Conservation (phyloP, 345 rosid species). For the Anastatica hierochuntica region DNA sequence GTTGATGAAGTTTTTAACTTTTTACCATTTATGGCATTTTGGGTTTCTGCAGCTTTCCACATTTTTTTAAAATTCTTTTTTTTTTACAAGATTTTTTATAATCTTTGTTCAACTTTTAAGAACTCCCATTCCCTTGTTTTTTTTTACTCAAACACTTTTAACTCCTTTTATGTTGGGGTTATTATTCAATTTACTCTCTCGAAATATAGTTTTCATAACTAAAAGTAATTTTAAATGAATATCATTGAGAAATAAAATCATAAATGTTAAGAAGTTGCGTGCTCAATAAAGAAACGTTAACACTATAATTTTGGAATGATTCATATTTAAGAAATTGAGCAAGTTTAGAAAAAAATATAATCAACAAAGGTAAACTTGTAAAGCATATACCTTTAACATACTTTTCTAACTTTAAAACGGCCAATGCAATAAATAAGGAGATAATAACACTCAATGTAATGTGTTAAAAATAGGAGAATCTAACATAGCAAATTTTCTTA, state of each 20-base stretch:
- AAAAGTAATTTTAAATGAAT: not conserved
- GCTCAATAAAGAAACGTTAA: not conserved
- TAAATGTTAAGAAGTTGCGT: not conserved
- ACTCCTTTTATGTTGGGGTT: too few species aligned
- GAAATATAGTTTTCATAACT: too few species aligned
- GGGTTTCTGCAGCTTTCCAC: not conserved
- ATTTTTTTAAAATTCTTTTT: too few species aligned
- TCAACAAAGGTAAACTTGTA: not conserved
- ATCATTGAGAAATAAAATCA: too few species aligned
- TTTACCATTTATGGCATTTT: not conserved
- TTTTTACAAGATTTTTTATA: too few species aligned
- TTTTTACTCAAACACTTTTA: not conserved
- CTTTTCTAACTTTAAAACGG: conserved; percentile 8
- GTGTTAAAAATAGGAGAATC: conserved; percentile 1
- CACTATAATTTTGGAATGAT: too few species aligned
- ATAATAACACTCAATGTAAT: not conserved
- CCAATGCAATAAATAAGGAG: conserved; percentile 6
- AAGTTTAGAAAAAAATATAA: not conserved
- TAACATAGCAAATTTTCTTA: not conserved
- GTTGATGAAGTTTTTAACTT: not conserved
- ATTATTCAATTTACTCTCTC: not conserved
- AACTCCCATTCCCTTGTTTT: too few species aligned
- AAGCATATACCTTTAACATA: not conserved
- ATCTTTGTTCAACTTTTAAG: not conserved
- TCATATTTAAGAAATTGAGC: not conserved